Percentiles rank a stretch among this genome's conserved stretches.
Conservation (phyloP, 495 filamentous ascomycete genomes). For the Cercophora newfieldiana region DNA sequence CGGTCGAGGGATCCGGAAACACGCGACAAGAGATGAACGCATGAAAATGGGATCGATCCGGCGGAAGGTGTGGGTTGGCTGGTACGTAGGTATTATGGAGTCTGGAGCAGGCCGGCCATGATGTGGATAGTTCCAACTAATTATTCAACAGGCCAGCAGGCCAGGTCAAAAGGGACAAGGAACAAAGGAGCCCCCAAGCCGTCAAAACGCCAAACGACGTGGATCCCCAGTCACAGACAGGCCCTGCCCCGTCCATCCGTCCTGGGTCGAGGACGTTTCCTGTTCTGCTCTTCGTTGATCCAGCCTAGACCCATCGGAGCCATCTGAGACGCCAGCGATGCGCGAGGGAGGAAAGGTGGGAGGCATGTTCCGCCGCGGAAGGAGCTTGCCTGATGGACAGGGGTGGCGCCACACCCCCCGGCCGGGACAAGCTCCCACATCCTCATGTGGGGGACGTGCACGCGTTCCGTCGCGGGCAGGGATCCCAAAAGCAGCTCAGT, state of each 20-base stretch:
- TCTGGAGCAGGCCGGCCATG: neutral
- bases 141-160: too few relatives aligned
- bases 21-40: constrained; percentile 1
- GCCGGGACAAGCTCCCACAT: neutral
- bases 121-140: neutral
- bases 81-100: constrained; percentile 1
- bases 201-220: constrained; percentile 6
- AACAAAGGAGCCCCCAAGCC: constrained; percentile 1
- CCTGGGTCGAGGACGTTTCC: constrained; percentile 9
- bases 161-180: neutral
- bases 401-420: neutral
- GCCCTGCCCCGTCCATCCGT: neutral
- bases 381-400: constrained; percentile 9
- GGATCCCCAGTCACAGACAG: constrained; percentile 13
- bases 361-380: constrained; percentile 10
- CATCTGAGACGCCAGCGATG: constrained; percentile 16
- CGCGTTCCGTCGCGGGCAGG: neutral
- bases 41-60: constrained; percentile 9
- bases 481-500: neutral
- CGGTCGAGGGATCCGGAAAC: constrained; percentile 10
- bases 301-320: constrained; percentile 8
- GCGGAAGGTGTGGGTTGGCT: constrained; percentile 1
- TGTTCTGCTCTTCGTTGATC: neutral
- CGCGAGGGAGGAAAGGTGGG: neutral
- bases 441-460: constrained; percentile 10